Evolutionary conservation across 2,329 filamentous ascomycete species (phyloP), one percentile per base, ranked within the genome.

Genomic region (Penicillium capsulatum): DNA sequence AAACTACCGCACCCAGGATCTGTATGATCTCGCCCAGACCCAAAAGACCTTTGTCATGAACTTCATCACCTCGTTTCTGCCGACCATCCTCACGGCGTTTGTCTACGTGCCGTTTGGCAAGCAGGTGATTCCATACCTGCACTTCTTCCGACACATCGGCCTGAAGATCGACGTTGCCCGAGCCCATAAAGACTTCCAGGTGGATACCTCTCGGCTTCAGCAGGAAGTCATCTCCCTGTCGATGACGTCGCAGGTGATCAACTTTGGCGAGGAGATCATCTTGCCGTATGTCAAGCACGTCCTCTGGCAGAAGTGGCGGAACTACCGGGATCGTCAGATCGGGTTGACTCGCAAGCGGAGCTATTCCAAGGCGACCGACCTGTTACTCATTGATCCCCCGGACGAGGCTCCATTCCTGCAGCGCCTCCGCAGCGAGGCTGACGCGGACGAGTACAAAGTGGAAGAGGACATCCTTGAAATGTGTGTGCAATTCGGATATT

Each of bases 141-240:
- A 94, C 53, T 70, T 96, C 42, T 91, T 94, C 69, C 78, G 80
- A 46, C 67, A 82, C 10, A 81, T 84, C 0, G 47, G 50, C 2
- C 14, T 49, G 7, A 36, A 45, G 13, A 27, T 48, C 6, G 34
- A 48, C 3, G 31, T 44, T 7, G n/a, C 57, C 6, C 9, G 6
- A 63, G 41, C 56, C 1, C 58, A 75, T 16, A 77, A 75, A 4
- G 73, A 77, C 16, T 95, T 96, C 63, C 74, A 81, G 36, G 86
- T 96, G 66, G 89, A 97, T 58, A 84, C 88, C 0, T 76, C 82
- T 50, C 77, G 92, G 11, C 79, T 97, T 24, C 85, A 83, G 54
- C 86, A 89, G 53, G 91, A 97, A 63, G 87, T 96, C 61, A 92
- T 96, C 48, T 97, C 94, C 68, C 92, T 94, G 48, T 94, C 91